These are phyloP conservation scores for Akebia trifoliata DNA, from an alignment of 164 flowering plant species.

Conservation along the genomic window DNA sequence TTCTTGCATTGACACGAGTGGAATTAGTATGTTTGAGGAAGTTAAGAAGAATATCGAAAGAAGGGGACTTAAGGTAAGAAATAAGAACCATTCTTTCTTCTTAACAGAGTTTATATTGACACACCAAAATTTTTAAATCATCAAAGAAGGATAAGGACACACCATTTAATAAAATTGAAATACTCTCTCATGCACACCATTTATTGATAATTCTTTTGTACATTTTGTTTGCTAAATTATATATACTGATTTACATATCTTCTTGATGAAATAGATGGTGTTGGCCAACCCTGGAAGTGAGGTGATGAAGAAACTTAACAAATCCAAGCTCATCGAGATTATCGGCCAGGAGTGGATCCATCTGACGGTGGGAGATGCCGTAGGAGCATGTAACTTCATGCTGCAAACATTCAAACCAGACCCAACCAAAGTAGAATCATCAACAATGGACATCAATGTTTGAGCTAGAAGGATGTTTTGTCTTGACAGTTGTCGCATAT, in stretches of 20 bases:
- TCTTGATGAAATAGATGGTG: slow-evolving; percentile 35
- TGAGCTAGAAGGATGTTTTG: slow-evolving; percentile 9
- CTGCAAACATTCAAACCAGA: slow-evolving; percentile 42
- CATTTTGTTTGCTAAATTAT: not conserved
- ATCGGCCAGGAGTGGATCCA: slow-evolving; percentile 66
- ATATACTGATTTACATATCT: not conserved
- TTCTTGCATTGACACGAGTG: slow-evolving; percentile 77
- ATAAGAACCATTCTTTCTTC: not conserved
- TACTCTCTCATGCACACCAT: too few relatives aligned
- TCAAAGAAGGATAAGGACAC: too few relatives aligned
- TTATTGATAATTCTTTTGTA: too few relatives aligned
- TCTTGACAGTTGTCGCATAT: too few relatives aligned
- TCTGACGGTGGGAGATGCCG: slow-evolving; percentile 71
- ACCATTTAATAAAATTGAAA: too few relatives aligned
- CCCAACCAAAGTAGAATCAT: not conserved
- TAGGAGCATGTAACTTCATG: slow-evolving; percentile 59
- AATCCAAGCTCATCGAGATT: slow-evolving; percentile 44
- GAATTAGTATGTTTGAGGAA: slow-evolving; percentile 71
- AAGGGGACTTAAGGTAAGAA: slow-evolving; percentile 56
- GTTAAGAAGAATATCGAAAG: slow-evolving; percentile 46
- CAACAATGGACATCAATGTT: slow-evolving; percentile 23
- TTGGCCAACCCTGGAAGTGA: slow-evolving; percentile 71
- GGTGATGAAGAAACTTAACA: slow-evolving; percentile 71
- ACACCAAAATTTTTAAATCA: too few relatives aligned
- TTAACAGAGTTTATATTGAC: too few relatives aligned